phyloP scores from a whole-genome alignment of 164 flowering plant genomes.

The Santalum album region DNA sequence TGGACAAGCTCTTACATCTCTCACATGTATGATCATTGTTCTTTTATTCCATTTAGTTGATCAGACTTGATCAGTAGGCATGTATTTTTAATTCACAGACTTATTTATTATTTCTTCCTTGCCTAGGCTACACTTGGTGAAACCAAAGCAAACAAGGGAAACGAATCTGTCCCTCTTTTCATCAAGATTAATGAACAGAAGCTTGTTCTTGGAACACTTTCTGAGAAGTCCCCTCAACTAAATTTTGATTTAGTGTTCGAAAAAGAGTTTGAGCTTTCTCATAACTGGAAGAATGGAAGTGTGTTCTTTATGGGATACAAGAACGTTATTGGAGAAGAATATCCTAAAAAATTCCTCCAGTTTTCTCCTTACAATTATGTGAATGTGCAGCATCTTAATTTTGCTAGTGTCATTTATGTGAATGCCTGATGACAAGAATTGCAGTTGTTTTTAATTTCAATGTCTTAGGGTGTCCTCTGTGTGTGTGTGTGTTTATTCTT shows the following conservation, averaged over 20 bases:
- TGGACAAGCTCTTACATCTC: neutral
- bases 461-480: too few species aligned
- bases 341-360: slow-evolving; percentile 22
- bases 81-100: too few species aligned
- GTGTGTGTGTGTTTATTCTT: too few species aligned
- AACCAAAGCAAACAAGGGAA: slow-evolving; percentile 42
- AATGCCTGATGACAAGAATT: too few species aligned
- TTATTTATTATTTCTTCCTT: neutral
- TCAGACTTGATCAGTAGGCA: too few species aligned
- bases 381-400: too few species aligned
- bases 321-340: slow-evolving; percentile 22
- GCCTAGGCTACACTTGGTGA: slow-evolving; percentile 68
- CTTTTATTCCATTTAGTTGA: too few species aligned
- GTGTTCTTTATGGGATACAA: slow-evolving; percentile 60
- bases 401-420: too few species aligned
- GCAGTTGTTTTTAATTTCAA: too few species aligned
- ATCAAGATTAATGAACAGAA: slow-evolving; percentile 42
- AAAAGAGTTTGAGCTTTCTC: slow-evolving; percentile 76
- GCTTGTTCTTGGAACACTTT: slow-evolving; percentile 54
- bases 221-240: slow-evolving; percentile 42
- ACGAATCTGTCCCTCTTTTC: slow-evolving; percentile 27
- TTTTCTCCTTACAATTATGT: too few species aligned
- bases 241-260: slow-evolving; percentile 59
- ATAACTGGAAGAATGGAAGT: slow-evolving; percentile 69
- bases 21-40: neutral